These are phyloP conservation scores for Epichloe typhina DNA, from an alignment of 2,329 filamentous ascomycete species.

Conservation along the genomic window DNA sequence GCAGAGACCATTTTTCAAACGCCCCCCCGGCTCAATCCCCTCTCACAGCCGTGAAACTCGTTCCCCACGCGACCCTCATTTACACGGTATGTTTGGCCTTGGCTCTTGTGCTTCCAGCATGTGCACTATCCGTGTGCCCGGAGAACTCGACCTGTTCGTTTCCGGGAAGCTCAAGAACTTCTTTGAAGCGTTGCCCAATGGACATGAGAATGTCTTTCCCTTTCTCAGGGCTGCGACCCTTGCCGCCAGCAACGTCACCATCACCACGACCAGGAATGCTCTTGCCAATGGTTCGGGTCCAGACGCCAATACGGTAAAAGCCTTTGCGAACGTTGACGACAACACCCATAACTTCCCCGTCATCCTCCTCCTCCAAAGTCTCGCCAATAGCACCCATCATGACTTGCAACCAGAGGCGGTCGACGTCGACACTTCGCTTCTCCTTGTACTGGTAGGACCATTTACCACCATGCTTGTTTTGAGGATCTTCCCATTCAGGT, in stretches of 20 bases:
- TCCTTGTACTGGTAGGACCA: slow-evolving; percentile 99
- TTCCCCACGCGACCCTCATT: slow-evolving; percentile 9
- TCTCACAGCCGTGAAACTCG: neutral
- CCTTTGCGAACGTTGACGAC: slow-evolving; percentile 98
- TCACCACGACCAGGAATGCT: slow-evolving; percentile 63
- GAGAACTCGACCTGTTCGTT: slow-evolving; percentile 84
- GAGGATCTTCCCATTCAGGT: slow-evolving; percentile 94
- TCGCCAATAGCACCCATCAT: slow-evolving; percentile 96
- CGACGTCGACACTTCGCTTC: slow-evolving; percentile 81
- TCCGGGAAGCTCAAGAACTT: slow-evolving; percentile 66
- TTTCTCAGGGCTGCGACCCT: slow-evolving; percentile 68
- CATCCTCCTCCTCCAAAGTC: slow-evolving; percentile 86
- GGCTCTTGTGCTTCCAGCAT: slow-evolving; percentile 84
- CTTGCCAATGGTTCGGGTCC: slow-evolving; percentile 91
- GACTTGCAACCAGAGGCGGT: slow-evolving; percentile 91
- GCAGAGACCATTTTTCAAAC: slow-evolving; percentile 14
- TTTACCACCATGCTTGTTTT: slow-evolving; percentile 99
- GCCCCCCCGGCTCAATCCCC: slow-evolving; percentile 7
- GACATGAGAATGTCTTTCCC: slow-evolving; percentile 70
- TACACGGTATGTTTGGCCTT: slow-evolving; percentile 89
- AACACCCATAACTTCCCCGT: slow-evolving; percentile 99
- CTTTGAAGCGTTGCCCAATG: slow-evolving; percentile 88
- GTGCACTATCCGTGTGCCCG: slow-evolving; percentile 87
- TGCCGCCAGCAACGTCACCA: slow-evolving; percentile 58
- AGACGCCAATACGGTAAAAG: slow-evolving; percentile 94